Evolutionary conservation across 1,284 basidiomycete species (phyloP), one percentile per base, ranked within the genome.

Genomic region (Pascua sp.): DNA sequence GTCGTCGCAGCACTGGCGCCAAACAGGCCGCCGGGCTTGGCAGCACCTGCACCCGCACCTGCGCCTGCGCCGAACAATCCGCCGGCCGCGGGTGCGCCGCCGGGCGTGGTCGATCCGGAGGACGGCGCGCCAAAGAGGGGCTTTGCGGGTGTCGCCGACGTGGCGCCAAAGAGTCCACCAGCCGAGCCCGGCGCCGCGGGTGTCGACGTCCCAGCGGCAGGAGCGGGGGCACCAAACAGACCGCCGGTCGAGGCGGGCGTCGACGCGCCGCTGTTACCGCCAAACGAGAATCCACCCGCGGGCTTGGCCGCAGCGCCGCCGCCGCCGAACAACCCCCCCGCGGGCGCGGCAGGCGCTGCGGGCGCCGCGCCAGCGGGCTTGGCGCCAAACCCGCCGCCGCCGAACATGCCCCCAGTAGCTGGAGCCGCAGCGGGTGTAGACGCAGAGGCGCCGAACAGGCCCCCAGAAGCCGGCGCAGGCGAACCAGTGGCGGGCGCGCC

Each of bases 101-200:
- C 63, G 4, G 71, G 62, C 4, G 71, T 69, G 8, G 72, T 73
- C 2, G 68, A 66, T 24, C 62, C 46, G 1, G 62, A 57, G 7
- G 68, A 67, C 48, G 69, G 66, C 5, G 67, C 67, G 8, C 70
- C 70, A 42, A 75, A 75, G 10, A 61, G 49, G 5, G 73, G 65
- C 60, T 75, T 73, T 3, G 69, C 51, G 11, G 69, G 70, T 5
- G 73, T 71, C 17, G 68, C 69, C 5, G 73, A 66, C 1, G 63
- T 47, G 10, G 60, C 67, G n/a, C 65, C 65, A 39, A 67, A 69
- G 12, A 67, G 37, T 8, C 70, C 64, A 17, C 57, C 53, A 2
- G 61, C n/a, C 9, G 57, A 43, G 16, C 54, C 46, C 8, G 44
- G 42, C 8, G 55, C 39, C 4, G 59, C 48, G 15, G 64, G 47